Conservation (phyloP, 2,329 filamentous ascomycete genomes). For the Aspergillus fumigatiaffinis region DNA sequence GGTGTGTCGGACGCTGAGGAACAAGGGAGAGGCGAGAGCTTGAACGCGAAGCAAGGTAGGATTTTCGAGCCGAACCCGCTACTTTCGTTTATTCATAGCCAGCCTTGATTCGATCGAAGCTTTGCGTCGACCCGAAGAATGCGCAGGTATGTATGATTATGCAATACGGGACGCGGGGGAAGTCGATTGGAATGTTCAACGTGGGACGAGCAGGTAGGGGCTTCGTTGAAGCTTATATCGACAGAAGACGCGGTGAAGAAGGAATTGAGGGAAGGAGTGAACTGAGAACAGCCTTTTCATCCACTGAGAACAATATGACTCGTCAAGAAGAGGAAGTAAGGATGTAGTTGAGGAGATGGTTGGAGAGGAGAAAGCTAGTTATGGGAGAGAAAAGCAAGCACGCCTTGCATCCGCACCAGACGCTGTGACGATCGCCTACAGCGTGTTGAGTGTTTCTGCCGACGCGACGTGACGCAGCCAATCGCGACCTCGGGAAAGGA, state of each 20-base stretch:
- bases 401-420: constrained; percentile 30
- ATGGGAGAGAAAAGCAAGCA: constrained; percentile 17
- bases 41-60: constrained; percentile 12
- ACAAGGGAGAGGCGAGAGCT: constrained; percentile 1
- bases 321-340: constrained; percentile 12
- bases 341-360: constrained; percentile 15
- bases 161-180: constrained; percentile 23
- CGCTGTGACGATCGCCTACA: constrained; percentile 28
- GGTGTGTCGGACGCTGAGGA: constrained; percentile 5
- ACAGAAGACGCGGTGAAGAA: not conserved
- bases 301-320: not conserved
- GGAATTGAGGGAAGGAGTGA: constrained; percentile 10
- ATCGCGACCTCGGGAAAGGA: constrained; percentile 25
- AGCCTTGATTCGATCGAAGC: constrained; percentile 12
- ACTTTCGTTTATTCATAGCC: constrained; percentile 17
- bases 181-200: constrained; percentile 27
- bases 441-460: constrained; percentile 23
- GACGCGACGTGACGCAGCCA: constrained; percentile 40
- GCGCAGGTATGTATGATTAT: constrained; percentile 19
- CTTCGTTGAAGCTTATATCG: not conserved
- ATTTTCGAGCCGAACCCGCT: constrained; percentile 2
- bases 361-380: constrained; percentile 9
- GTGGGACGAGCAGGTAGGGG: constrained; percentile 7
- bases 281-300: constrained; percentile 7
- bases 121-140: constrained; percentile 32